These are phyloP conservation scores for Blastobotrys aristatus DNA, from an alignment of 1,139 yeast species.

Conservation along the genomic window DNA sequence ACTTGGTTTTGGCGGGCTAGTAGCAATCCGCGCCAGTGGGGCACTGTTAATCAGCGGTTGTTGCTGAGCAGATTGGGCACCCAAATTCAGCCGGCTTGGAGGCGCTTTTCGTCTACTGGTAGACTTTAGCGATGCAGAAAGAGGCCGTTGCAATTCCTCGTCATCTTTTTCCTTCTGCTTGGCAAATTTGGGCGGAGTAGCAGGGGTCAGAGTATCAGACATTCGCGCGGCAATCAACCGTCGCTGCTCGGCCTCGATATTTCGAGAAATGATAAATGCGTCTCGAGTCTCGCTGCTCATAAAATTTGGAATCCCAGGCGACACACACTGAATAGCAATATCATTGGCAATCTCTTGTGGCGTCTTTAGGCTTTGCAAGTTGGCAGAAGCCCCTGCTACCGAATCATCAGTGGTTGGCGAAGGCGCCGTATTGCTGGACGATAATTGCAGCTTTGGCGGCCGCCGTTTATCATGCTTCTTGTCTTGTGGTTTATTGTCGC, in stretches of 20 bases:
- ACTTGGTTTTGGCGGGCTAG: constrained; percentile 3
- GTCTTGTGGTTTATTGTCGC: background rate
- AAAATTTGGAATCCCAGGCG: constrained; percentile 37
- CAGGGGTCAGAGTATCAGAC: background rate
- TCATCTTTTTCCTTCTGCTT: background rate
- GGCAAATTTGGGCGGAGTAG: background rate
- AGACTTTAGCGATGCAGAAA: constrained; percentile 7
- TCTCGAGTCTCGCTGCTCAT: constrained; percentile 33
- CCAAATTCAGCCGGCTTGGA: constrained; percentile 7
- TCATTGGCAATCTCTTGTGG: constrained; percentile 35
- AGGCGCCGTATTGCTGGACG: background rate
- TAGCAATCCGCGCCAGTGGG: constrained; percentile 11
- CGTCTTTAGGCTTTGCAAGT: constrained; percentile 21
- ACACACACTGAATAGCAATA: constrained; percentile 37
- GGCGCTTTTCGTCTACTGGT: constrained; percentile 13
- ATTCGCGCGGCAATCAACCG: constrained; percentile 29
- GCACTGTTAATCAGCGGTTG: constrained; percentile 14
- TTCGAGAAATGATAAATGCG: constrained; percentile 32
- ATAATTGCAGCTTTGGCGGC: constrained; percentile 22
- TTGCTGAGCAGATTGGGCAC: background rate
- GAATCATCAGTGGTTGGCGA: background rate
- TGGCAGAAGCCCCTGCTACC: background rate
- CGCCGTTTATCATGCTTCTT: constrained; percentile 11
- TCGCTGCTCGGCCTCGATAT: constrained; percentile 37
- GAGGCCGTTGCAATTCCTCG: background rate